Base-by-base conservation (phyloP, 202 grass and related monocot genomes). In the Setaria italica region DNA sequence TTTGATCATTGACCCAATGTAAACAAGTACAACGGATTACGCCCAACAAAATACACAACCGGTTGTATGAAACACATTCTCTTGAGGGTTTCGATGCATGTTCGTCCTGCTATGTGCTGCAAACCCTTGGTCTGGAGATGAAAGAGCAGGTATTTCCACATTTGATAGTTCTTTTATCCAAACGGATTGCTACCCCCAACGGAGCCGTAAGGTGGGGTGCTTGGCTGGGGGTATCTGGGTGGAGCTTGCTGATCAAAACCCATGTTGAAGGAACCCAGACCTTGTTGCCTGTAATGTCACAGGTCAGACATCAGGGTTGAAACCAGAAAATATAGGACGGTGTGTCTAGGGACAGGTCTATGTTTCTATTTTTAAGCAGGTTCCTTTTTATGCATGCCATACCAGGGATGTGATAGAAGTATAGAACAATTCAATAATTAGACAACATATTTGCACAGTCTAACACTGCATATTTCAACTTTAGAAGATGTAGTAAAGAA, bases 121-220 rank as follows among this genome's bases (percentile, higher is more conserved):
- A 67, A 62, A 80, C 62, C 70, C 66, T 71, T 87, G 21, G 77
- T 70, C 72, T 11, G 58, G 81, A 78, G 74, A 89, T 80, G 83
- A 78, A 82, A 78, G 45, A 72, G 16, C 55, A 76, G 42, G 80
- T 54, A 57, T 47, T 39, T 43, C 41, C 58, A 84, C 21, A 82
- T 65, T 33, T 37, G 19, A 50, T 64, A 25, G 25, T 25, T 25
- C 49, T 30, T 68, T 65, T 88, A 96, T 54, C 97, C 97, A 77
- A 99, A 99, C 46, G 97, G 97, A 83, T 99, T 99, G 80, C 97
- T 99, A 83, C 97, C 92, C 72, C 92, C 92, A 56, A 87, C 84
- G 56, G 90, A 62, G 55, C 88, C 78, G 17, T 92, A 96, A 80
- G 87, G 92, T 66, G 88, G 91, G 8, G 88, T 92, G 84, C 56